phyloP scores from a whole-genome alignment of 805 yeast species.

The Sugiyamaella smithiae region DNA sequence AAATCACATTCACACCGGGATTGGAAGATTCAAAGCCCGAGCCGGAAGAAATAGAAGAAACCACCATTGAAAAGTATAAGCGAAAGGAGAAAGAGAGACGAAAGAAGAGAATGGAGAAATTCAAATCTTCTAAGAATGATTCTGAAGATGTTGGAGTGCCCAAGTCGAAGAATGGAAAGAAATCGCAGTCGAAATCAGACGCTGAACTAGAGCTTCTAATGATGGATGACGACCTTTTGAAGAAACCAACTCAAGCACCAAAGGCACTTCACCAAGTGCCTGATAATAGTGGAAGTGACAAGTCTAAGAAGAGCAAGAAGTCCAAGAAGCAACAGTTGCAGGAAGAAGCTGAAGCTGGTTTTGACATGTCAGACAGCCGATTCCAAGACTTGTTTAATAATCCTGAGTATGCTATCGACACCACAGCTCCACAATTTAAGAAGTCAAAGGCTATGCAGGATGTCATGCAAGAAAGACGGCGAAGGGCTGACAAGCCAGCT shows the following conservation, averaged over 20 bases:
- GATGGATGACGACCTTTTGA: slow-evolving; percentile 53
- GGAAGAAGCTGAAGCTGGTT: slow-evolving; percentile 46
- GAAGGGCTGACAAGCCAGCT: slow-evolving; percentile 23
- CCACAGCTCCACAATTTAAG: slow-evolving; percentile 86
- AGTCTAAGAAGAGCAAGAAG: slow-evolving; percentile 47
- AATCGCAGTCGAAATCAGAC: slow-evolving; percentile 41
- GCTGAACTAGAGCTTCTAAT: slow-evolving; percentile 74
- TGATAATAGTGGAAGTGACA: slow-evolving; percentile 70
- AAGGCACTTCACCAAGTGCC: slow-evolving; percentile 25
- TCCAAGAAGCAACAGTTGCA: slow-evolving; percentile 37
- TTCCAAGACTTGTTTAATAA: slow-evolving; percentile 79
- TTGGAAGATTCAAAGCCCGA: slow-evolving; percentile 41
- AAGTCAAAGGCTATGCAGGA: slow-evolving; percentile 83
- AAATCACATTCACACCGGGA: slow-evolving; percentile 92
- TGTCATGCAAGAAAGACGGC: slow-evolving; percentile 66
- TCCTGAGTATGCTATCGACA: slow-evolving; percentile 92
- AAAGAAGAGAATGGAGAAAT: slow-evolving; percentile 72
- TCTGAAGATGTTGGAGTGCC: slow-evolving; percentile 35
- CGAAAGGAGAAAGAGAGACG: slow-evolving; percentile 93
- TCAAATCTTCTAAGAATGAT: slow-evolving; percentile 59
- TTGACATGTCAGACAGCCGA: slow-evolving; percentile 80
- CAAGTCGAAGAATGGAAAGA: slow-evolving; percentile 20
- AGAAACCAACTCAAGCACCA: neutral
- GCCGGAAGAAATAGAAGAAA: slow-evolving; percentile 53
- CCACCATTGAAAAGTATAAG: slow-evolving; percentile 74